phyloP scores from a whole-genome alignment of 1,284 basidiomycete species.

The Boletus mariae region DNA sequence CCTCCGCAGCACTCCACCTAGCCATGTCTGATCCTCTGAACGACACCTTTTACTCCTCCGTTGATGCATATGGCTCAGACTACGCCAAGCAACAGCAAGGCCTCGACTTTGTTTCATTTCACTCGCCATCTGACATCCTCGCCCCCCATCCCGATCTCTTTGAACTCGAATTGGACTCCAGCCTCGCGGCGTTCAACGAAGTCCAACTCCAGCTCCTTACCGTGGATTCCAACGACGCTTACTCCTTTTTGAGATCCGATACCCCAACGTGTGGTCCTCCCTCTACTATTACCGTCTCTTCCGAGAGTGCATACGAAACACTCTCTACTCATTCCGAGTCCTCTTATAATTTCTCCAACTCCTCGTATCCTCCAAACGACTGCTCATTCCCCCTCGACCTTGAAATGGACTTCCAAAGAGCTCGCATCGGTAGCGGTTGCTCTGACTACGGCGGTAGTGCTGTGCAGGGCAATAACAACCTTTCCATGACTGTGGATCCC shows the following conservation, averaged over 20 bases:
- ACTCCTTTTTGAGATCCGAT: conserved; percentile 57
- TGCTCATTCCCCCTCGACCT: conserved; percentile 57
- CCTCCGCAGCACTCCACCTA: conserved; percentile 27
- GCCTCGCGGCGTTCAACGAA: conserved; percentile 60
- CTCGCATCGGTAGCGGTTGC: conserved; percentile 46
- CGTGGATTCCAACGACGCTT: conserved; percentile 59
- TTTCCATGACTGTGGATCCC: conserved; percentile 46
- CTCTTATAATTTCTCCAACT: conserved; percentile 59
- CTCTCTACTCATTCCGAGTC: conserved; percentile 64
- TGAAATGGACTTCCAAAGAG: conserved; percentile 68
- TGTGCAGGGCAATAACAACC: conserved; percentile 37
- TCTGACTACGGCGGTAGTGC: conserved; percentile 49
- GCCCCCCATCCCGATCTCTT: conserved; percentile 76
- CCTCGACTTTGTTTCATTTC: conserved; percentile 68
- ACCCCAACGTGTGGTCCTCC: conserved; percentile 66
- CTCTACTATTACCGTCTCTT: conserved; percentile 73
- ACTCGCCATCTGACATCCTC: conserved; percentile 59
- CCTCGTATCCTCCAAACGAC: conserved; percentile 47
- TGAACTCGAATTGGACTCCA: conserved; percentile 73
- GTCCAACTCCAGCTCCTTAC: conserved; percentile 59
- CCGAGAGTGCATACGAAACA: conserved; percentile 71
- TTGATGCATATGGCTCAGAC: conserved; percentile 36
- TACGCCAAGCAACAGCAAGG: conserved; percentile 39
- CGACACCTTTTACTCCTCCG: conserved; percentile 34
- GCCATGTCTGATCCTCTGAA: conserved; percentile 32